These are phyloP conservation scores for Umbelopsis sp. DNA, from an alignment of 192 early-diverging fungal species.

Conservation along the genomic window DNA sequence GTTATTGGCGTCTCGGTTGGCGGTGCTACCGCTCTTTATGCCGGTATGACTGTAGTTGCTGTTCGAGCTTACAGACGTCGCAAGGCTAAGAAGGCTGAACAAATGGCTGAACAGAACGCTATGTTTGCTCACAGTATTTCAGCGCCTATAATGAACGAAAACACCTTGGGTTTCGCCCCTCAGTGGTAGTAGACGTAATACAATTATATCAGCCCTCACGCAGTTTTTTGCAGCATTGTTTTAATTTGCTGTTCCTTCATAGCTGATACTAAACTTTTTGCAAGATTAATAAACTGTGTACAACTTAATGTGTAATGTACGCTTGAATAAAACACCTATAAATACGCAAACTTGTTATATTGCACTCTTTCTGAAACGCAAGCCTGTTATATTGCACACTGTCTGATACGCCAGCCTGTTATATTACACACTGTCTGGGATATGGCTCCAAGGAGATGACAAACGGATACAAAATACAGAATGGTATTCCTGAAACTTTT, in stretches of 20 bases:
- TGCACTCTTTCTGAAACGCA: too few relatives aligned
- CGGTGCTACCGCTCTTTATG: conserved; percentile 38
- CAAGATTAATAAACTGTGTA: too few relatives aligned
- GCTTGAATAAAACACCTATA: too few relatives aligned
- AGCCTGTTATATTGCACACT: too few relatives aligned
- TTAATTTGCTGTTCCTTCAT: neutral
- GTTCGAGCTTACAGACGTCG: conserved; percentile 36
- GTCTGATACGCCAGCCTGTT: too few relatives aligned
- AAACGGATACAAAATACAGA: too few relatives aligned
- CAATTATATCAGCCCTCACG: neutral
- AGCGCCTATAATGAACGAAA: conserved; percentile 43
- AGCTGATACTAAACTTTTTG: neutral
- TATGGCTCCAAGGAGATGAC: too few relatives aligned
- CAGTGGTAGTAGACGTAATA: conserved; percentile 11
- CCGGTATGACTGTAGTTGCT: conserved; percentile 39
- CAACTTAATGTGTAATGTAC: too few relatives aligned
- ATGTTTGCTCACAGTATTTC: conserved; percentile 36
- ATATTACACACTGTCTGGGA: too few relatives aligned
- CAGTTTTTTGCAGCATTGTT: neutral
- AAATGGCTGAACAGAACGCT: conserved; percentile 18
- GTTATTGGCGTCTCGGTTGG: conserved; percentile 43
- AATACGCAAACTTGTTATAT: too few relatives aligned
- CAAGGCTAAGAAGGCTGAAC: conserved; percentile 25
- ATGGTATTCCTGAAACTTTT: too few relatives aligned
- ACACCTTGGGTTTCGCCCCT: conserved; percentile 33